Conservation (phyloP, 176 grass and related monocot genomes). For the Hsuehochloa calcarea region DNA sequence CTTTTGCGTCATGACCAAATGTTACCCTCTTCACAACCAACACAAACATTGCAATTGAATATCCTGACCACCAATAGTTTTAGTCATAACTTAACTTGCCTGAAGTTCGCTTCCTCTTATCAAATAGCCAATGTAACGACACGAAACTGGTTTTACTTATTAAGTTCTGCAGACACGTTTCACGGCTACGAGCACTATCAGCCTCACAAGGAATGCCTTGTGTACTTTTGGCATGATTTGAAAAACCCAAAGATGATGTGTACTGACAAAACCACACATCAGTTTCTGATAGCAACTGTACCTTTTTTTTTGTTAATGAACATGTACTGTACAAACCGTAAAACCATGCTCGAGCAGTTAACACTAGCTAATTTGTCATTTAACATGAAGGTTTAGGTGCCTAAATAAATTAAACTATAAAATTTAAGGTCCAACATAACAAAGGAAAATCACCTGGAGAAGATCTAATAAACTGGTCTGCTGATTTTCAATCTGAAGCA, state of each 20-base stretch:
- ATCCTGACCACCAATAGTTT: background rate
- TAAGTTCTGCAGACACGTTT: background rate
- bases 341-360: background rate
- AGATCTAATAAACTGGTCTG: slow-evolving; percentile 85
- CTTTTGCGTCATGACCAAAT: background rate
- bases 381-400: background rate
- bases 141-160: background rate
- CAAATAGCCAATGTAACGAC: slow-evolving; percentile 10
- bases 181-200: background rate
- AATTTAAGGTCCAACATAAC: background rate
- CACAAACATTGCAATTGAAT: background rate
- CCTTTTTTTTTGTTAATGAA: slow-evolving; percentile 13
- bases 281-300: background rate
- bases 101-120: background rate
- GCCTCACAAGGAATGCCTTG: background rate
- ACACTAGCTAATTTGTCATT: background rate
- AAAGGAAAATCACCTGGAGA: slow-evolving; percentile 74
- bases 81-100: background rate
- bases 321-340: background rate
- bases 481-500: slow-evolving; percentile 97
- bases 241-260: background rate
- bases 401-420: background rate
- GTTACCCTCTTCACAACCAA: slow-evolving; percentile 23
- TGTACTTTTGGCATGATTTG: background rate
- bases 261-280: background rate